Conservation (phyloP, 345 rosid species). For the Eucalyptus lansdowneana region DNA sequence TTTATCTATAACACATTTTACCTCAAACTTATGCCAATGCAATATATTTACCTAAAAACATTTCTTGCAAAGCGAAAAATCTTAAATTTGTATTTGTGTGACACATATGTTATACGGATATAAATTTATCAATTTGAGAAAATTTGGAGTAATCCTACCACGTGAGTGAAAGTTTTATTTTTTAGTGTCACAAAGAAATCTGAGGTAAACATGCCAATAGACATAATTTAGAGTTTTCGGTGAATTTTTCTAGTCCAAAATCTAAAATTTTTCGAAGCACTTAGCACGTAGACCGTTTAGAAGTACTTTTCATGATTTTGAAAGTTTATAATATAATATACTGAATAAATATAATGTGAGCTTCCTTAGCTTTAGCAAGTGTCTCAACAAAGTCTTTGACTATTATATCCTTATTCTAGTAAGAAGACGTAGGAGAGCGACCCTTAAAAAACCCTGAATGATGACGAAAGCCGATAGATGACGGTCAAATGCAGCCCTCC, state of each 20-base stretch:
- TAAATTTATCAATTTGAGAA: too few relatives aligned
- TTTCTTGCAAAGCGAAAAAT: too few relatives aligned
- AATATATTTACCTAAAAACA: too few relatives aligned
- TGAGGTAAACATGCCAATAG: accelerated
- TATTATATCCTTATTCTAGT: not conserved
- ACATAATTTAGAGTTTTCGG: not conserved
- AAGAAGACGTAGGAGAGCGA: not conserved
- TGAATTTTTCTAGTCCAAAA: not conserved
- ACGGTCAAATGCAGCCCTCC: not conserved
- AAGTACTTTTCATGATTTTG: not conserved
- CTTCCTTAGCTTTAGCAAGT: not conserved
- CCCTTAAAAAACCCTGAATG: not conserved
- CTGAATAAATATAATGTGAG: not conserved
- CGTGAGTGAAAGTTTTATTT: not conserved
- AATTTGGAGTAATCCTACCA: accelerated
- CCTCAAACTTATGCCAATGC: not conserved
- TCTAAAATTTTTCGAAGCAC: not conserved
- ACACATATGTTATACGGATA: too few relatives aligned
- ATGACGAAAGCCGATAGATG: not conserved
- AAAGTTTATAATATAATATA: not conserved
- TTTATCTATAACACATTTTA: too few relatives aligned
- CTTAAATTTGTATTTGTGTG: too few relatives aligned
- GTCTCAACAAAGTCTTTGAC: not conserved
- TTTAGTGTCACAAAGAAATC: accelerated
- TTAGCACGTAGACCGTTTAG: not conserved